Evolutionary conservation across 495 filamentous ascomycete species (phyloP), one percentile per base, ranked within the genome.

Genomic region (Rostrohypoxylon terebratum): DNA sequence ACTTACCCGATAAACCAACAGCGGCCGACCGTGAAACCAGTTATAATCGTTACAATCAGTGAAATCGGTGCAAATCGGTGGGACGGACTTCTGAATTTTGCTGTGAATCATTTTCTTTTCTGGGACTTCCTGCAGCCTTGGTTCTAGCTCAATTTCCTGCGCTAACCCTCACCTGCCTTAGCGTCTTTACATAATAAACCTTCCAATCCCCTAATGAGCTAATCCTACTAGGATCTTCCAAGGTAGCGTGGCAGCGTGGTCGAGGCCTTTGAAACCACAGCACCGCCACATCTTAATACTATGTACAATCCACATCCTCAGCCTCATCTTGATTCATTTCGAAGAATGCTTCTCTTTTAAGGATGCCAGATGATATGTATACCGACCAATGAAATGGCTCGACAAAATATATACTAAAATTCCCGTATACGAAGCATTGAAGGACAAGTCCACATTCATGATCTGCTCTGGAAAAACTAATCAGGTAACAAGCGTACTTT

Each of bases 201-300:
- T 48, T 9, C 6, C 20, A 48, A 48, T 48, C 16, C 20, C 16
- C 20, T 48, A 48, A 23, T 18, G 16, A 16, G 6, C 45, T 16
- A 25, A 28, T 6, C 21, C 31, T 31, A 1, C 31, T 16, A 57
- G 53, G 51, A 14, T 31, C n/a, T 55, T 25, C 31, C 38, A 42
- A 42, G 38, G 38, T 42, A 42, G 38, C 14, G 14, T 42, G 38
- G 38, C 28, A 4, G 28, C 28, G 28, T 28, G 28, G 28, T 28
- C 28, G 28, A 54, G 31, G 31, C 5, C 45, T 48, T 25, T 36
- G 53, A 66, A 66, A 57, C 50, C 31, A 21, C 14, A 16, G 63
- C 65, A 68, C 57, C 65, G 57, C 47, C 59, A 53, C 55, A 67
- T 33, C 36, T 69, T 0, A 20, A 20, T 20, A 20, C 40, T 33